These are phyloP conservation scores for Diversispora eburnea DNA, from an alignment of 192 early-diverging fungal species.

Conservation along the genomic window DNA sequence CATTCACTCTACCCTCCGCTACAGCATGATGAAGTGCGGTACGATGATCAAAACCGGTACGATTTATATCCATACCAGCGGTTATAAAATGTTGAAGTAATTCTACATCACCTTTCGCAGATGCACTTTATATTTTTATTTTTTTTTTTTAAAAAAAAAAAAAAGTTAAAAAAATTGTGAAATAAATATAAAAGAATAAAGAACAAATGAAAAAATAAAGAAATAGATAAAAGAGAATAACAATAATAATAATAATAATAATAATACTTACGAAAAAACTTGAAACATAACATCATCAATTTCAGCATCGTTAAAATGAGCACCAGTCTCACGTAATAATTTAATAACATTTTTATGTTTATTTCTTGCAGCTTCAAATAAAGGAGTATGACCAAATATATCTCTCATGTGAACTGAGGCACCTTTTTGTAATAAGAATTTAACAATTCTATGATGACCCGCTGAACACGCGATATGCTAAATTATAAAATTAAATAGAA, in stretches of 20 bases:
- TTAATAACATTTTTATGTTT: conserved; percentile 59
- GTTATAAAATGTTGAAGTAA: conserved; percentile 51
- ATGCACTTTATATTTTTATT: background rate
- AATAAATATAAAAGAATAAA: background rate
- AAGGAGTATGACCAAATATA: conserved; percentile 81
- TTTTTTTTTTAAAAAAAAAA: background rate
- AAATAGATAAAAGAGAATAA: no score
- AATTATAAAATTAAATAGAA: background rate
- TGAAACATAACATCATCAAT: conserved; percentile 58
- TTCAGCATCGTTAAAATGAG: conserved; percentile 86
- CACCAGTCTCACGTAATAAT: conserved; percentile 74
- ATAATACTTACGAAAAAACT: conserved; percentile 50
- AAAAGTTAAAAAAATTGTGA: background rate
- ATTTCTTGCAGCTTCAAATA: conserved; percentile 76
- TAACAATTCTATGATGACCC: conserved; percentile 67
- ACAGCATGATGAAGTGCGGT: conserved; percentile 69
- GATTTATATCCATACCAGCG: conserved; percentile 67
- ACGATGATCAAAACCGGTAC: conserved; percentile 55
- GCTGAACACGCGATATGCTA: conserved; percentile 77
- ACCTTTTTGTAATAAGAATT: conserved; percentile 76
- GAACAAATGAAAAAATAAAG: no score
- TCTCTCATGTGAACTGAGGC: conserved; percentile 90
- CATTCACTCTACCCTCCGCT: conserved; percentile 39
- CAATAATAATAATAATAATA: conserved; percentile 18
- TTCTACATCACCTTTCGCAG: conserved; percentile 46